Percentiles rank a stretch among this genome's conserved stretches.
Evolutionary conservation across 2,329 filamentous ascomycete species (phyloP).

Genomic region (Sphaerulina vaccinii): DNA sequence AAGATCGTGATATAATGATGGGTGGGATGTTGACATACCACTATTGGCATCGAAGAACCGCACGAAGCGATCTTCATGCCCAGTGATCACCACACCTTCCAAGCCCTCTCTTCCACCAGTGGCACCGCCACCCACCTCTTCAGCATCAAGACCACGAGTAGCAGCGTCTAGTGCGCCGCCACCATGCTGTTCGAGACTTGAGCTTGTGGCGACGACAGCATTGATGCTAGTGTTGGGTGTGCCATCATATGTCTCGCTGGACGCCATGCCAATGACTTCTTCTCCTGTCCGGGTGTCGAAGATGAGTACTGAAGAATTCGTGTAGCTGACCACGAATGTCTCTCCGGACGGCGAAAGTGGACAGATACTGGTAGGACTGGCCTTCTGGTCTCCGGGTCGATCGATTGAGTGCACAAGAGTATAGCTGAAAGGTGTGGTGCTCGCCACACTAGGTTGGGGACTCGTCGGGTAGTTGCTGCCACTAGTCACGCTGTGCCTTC

Average conservation of each 20-base stretch:
- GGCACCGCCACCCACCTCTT: slow-evolving; percentile 71
- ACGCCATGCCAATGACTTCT: slow-evolving; percentile 89
- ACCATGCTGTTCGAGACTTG: slow-evolving; percentile 69
- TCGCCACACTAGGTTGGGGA: slow-evolving; percentile 84
- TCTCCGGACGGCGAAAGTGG: slow-evolving; percentile 79
- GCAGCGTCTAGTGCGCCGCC: slow-evolving; percentile 58
- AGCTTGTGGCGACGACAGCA: slow-evolving; percentile 75
- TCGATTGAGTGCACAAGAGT: slow-evolving; percentile 84
- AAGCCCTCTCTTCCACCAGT: slow-evolving; percentile 74
- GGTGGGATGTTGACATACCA: slow-evolving; percentile 62
- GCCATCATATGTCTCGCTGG: slow-evolving; percentile 88
- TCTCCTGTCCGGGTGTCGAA: slow-evolving; percentile 92
- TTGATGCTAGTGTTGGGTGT: slow-evolving; percentile 83
- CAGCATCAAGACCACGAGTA: slow-evolving; percentile 66
- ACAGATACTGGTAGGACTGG: slow-evolving; percentile 89
- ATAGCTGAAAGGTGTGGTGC: slow-evolving; percentile 81
- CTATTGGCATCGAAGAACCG: slow-evolving; percentile 98
- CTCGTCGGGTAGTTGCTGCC: slow-evolving; percentile 88
- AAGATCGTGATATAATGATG: neutral
- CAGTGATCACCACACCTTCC: slow-evolving; percentile 91
- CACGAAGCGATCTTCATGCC: slow-evolving; percentile 94
- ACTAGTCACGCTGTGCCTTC: slow-evolving; percentile 89
- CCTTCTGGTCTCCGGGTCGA: slow-evolving; percentile 51
- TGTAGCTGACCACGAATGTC: slow-evolving; percentile 88
- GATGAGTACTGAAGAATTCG: slow-evolving; percentile 84